phyloP scores from a whole-genome alignment of 2,329 filamentous ascomycete genomes.

The Chaetomiaceae sp. region DNA sequence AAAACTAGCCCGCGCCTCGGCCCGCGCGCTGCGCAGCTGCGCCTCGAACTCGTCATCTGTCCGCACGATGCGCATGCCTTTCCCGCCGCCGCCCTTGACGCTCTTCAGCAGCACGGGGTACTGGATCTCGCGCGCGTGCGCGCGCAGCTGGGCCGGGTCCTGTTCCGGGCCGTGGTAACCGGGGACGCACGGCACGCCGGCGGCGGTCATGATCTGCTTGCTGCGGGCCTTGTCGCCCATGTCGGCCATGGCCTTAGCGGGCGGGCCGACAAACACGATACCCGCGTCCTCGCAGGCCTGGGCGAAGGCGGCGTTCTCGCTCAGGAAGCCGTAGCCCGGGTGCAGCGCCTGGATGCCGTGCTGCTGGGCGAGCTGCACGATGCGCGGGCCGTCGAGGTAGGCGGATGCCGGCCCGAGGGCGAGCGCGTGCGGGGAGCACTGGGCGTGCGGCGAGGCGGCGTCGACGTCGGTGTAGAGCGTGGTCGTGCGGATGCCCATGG shows the following conservation, averaged over 20 bases:
- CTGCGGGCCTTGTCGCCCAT: conserved; percentile 93
- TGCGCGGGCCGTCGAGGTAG: conserved; percentile 89
- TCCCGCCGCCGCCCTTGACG: conserved; percentile 73
- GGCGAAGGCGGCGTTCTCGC: conserved; percentile 89
- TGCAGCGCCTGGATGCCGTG: conserved; percentile 87
- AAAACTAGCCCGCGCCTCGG: conserved; percentile 71
- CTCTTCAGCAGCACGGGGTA: conserved; percentile 75
- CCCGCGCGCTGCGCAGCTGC: conserved; percentile 66
- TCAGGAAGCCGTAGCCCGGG: conserved; percentile 92
- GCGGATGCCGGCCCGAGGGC: conserved; percentile 78
- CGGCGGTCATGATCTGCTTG: conserved; percentile 93
- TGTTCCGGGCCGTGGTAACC: conserved; percentile 91
- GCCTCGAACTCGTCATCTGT: conserved; percentile 61
- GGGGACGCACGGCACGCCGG: conserved; percentile 93
- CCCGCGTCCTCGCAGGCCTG: conserved; percentile 82
- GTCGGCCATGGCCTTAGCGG: conserved; percentile 70
- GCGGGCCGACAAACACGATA: conserved; percentile 89
- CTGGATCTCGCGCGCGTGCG: conserved; percentile 63
- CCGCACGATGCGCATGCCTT: conserved; percentile 74
- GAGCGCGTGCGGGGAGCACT: conserved; percentile 75
- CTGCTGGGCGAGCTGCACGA: conserved; percentile 80
- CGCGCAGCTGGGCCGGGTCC: conserved; percentile 52
- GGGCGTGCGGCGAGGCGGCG: conserved; percentile 77
- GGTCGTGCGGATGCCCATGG: conserved; percentile 85
- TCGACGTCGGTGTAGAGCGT: conserved; percentile 95